Evolutionary conservation across 2,329 filamentous ascomycete genomes (phyloP), one percentile per base, ranked within the genome.

Genomic region (Clonostachys byssicola): DNA sequence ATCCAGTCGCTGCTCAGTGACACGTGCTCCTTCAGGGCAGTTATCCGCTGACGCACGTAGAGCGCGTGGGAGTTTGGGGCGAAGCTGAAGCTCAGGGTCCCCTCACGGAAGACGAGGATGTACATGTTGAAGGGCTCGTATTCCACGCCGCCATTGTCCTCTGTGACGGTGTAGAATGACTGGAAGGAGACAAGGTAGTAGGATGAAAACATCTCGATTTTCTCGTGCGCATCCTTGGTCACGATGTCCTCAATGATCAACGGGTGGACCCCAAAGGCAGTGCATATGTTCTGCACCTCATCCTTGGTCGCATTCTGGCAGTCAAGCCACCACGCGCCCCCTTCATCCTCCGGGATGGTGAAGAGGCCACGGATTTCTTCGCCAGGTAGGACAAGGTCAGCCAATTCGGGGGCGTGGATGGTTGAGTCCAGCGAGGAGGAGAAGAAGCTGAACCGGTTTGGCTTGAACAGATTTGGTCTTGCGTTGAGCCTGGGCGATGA

Each of bases 111-210:
- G 18, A 99, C 94, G 44, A 99, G 84, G 50, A 96, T 94, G 62
- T 97, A 99, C 45, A 96, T 87, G 65, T 97, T 96, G 72, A 95
- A 90, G 0, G 94, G 92, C 59, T 96, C 91, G 60, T 96, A 87
- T 61, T 95, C 95, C 49, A 88, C 82, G 44, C 86, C 85, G 34
- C 85, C 80, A 56, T 89, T 86, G 55, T 95, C 88, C 54, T 89
- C 75, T 9, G 23, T 30, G 47, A 92, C 87, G 10, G 80, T 71
- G 56, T 83, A 88, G 73, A 97, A 99, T 2, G 92, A 96, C 46
- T 92, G 85, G 78, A 97, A 99, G 65, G 89, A 95, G 45, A 96
- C 89, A 65, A 99, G 97, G 70, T 99, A 99, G 72, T 99, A 99
- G 39, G 91, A 90, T 18, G 89, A 88, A 71, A 99, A 99, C 20